Percentiles rank a stretch among this genome's conserved stretches.
phyloP scores from a whole-genome alignment of 306 rosid genomes.

The Clitoria ternatea region DNA sequence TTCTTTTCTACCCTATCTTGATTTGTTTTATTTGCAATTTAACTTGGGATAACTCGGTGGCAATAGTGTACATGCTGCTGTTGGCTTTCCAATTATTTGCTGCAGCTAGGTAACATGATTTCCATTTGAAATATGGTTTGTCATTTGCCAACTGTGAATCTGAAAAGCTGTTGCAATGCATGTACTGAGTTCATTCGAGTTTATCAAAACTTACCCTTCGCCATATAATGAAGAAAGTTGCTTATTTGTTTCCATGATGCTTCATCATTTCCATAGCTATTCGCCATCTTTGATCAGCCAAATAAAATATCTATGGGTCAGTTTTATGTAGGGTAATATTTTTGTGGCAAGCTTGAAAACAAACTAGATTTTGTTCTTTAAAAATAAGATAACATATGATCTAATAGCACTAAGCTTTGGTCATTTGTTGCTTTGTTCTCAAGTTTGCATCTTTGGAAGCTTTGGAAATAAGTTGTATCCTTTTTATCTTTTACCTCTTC shows the following conservation, averaged over 20 bases:
- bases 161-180: background rate
- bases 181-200: background rate
- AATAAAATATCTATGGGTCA: background rate
- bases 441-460: background rate
- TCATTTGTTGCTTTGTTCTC: background rate
- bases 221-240: background rate
- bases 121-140: background rate
- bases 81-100: background rate
- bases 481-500: background rate
- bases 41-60: too few relatives aligned
- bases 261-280: background rate
- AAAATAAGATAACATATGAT: background rate
- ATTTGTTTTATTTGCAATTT: background rate
- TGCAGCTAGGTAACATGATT: slow-evolving; percentile 6
- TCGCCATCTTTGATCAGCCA: background rate
- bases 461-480: background rate
- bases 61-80: background rate
- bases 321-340: background rate
- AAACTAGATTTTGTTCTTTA: background rate
- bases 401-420: background rate
- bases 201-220: background rate
- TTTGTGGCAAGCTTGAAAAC: background rate
- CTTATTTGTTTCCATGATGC: background rate
- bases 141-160: slow-evolving; percentile 4
- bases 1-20: background rate